These are phyloP conservation scores for Trichophyton mentagrophytes DNA, from an alignment of 2,329 filamentous ascomycete species.

Conservation along the genomic window DNA sequence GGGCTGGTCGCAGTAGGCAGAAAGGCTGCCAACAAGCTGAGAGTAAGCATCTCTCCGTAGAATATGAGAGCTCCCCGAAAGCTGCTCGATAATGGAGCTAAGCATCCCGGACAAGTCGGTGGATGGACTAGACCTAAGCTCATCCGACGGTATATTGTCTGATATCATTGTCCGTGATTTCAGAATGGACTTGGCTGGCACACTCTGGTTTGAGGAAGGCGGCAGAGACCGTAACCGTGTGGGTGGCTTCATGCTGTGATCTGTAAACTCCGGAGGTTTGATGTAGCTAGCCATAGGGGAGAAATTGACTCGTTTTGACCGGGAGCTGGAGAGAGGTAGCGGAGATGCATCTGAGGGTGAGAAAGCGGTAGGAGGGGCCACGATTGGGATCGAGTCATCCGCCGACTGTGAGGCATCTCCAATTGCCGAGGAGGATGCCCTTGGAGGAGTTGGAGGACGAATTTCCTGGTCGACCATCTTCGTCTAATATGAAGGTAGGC, in stretches of 20 bases:
- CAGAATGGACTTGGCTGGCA: constrained; percentile 62
- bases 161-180: constrained; percentile 47
- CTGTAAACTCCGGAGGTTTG: constrained; percentile 31
- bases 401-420: constrained; percentile 25
- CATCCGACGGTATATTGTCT: constrained; percentile 31
- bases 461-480: constrained; percentile 13
- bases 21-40: constrained; percentile 61
- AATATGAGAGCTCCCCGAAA: constrained; percentile 60
- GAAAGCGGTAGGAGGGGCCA: neutral
- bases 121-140: constrained; percentile 35
- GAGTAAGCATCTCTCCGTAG: constrained; percentile 76
- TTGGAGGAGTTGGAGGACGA: constrained; percentile 45
- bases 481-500: neutral
- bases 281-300: constrained; percentile 46
- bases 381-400: constrained; percentile 16
- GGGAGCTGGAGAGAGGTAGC: constrained; percentile 26
- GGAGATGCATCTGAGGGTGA: constrained; percentile 11
- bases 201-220: constrained; percentile 38
- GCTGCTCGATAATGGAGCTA: constrained; percentile 68
- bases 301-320: constrained; percentile 50
- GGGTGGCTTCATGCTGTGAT: constrained; percentile 20
- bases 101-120: constrained; percentile 65
- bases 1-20: constrained; percentile 70
- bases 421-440: constrained; percentile 14
- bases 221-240: constrained; percentile 37